Conservation (phyloP, 179 eudicot species). For the Vitellaria paradoxa region DNA sequence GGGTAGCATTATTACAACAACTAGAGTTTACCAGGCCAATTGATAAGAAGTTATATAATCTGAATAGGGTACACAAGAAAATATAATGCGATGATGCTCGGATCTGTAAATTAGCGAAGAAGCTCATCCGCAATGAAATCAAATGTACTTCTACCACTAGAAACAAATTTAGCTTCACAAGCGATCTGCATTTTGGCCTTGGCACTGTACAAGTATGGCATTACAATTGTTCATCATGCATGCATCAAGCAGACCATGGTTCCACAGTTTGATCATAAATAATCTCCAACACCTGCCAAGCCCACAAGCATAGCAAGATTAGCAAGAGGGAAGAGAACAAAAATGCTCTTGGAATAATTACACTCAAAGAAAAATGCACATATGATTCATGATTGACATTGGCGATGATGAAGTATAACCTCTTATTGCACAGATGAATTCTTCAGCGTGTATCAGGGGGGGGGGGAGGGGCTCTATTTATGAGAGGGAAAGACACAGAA, state of each 20-base stretch:
- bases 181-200: conserved; percentile 29
- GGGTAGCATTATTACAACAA: not conserved
- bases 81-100: not conserved
- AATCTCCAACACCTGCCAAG: conserved; percentile 85
- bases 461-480: too few species aligned
- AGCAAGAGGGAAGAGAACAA: not conserved
- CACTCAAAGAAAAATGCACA: not conserved
- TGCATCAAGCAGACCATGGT: conserved; percentile 88
- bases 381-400: too few species aligned
- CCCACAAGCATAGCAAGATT: not conserved
- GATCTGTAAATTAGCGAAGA: conserved; percentile 1
- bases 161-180: conserved; percentile 17
- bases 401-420: too few species aligned
- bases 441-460: too few species aligned
- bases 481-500: too few species aligned
- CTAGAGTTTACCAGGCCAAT: not conserved
- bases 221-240: conserved; percentile 80
- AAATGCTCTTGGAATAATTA: too few species aligned
- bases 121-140: not conserved
- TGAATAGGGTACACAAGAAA: conserved; percentile 9
- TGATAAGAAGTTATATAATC: not conserved
- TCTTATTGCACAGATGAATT: too few species aligned
- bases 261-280: conserved; percentile 89
- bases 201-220: conserved; percentile 51
- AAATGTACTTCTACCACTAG: not conserved